phyloP scores from a whole-genome alignment of 768 basidiomycete genomes.

The Amyloporia xantha region DNA sequence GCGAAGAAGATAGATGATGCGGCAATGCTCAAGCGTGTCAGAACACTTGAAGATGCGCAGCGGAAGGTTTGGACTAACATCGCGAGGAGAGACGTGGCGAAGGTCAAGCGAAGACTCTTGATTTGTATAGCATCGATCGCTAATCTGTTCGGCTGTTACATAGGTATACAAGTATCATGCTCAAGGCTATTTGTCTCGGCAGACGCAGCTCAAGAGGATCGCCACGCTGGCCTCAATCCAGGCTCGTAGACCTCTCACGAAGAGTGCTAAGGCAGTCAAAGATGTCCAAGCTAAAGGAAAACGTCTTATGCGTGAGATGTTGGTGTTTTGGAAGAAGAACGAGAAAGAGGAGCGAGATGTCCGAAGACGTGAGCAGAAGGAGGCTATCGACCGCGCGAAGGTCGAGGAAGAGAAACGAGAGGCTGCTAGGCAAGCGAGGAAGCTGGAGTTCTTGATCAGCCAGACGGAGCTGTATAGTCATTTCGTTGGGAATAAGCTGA shows the following conservation, averaged over 20 bases:
- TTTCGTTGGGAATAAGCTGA: constrained; percentile 96
- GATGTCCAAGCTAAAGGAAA: constrained; percentile 82
- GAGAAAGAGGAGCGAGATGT: constrained; percentile 94
- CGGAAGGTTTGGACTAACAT: constrained; percentile 89
- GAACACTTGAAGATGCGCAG: constrained; percentile 76
- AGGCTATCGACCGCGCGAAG: constrained; percentile 81
- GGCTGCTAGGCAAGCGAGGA: constrained; percentile 87
- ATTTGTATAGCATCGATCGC: background rate
- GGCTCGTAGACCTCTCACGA: constrained; percentile 67
- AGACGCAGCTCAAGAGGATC: constrained; percentile 68
- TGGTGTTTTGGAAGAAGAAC: constrained; percentile 96
- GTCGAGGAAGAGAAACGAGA: constrained; percentile 92
- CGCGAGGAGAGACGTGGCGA: constrained; percentile 75
- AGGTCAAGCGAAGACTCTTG: constrained; percentile 37
- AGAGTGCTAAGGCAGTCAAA: constrained; percentile 72
- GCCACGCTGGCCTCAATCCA: constrained; percentile 70
- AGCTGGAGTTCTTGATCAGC: constrained; percentile 96
- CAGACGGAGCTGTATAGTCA: constrained; percentile 99
- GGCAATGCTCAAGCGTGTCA: constrained; percentile 68
- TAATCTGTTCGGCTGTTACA: background rate
- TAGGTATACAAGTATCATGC: constrained; percentile 80
- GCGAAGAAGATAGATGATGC: constrained; percentile 73
- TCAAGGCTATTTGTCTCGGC: constrained; percentile 57
- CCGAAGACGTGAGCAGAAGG: constrained; percentile 90
- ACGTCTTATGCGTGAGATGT: constrained; percentile 91